Conservation (phyloP, 1,284 basidiomycete species). For the Apiotrichum sp. region DNA sequence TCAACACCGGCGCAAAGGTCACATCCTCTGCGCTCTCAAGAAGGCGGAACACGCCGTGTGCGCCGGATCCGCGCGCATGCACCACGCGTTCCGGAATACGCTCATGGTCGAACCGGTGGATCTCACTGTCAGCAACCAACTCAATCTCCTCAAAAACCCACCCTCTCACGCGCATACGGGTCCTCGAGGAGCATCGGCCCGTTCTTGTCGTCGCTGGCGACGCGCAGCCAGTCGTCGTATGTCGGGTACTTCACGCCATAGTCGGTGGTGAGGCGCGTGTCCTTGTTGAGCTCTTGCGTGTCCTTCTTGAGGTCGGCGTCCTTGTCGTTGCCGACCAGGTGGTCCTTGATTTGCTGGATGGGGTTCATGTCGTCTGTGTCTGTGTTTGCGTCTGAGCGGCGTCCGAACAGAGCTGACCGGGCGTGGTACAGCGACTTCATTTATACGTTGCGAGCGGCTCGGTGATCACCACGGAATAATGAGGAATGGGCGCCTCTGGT, state of each 20-base stretch:
- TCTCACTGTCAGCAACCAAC: conserved; percentile 39
- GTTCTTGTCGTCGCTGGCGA: not conserved
- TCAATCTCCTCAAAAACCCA: conserved; percentile 27
- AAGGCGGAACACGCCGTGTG: conserved; percentile 71
- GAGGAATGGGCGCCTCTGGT: no score
- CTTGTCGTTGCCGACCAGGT: not conserved
- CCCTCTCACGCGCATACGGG: conserved; percentile 26
- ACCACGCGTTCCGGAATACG: conserved; percentile 68
- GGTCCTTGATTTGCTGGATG: no score
- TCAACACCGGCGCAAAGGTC: conserved; percentile 50
- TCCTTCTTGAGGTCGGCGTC: not conserved
- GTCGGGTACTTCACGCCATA: conserved; percentile 1
- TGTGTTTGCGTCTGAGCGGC: no score
- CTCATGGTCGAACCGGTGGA: conserved; percentile 72
- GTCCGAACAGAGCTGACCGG: no score
- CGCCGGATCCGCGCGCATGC: conserved; percentile 71
- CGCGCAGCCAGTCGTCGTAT: not conserved
- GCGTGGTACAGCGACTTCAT: no score
- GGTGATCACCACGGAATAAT: no score
- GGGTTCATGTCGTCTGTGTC: no score
- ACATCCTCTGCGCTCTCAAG: conserved; percentile 52
- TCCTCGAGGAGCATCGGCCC: conserved; percentile 6
- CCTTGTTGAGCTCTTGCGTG: not conserved
- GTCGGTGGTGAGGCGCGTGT: conserved; percentile 1
- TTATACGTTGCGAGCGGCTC: no score